Conservation (phyloP, 2,329 filamentous ascomycete genomes). For the Ramularia endophylla region DNA sequence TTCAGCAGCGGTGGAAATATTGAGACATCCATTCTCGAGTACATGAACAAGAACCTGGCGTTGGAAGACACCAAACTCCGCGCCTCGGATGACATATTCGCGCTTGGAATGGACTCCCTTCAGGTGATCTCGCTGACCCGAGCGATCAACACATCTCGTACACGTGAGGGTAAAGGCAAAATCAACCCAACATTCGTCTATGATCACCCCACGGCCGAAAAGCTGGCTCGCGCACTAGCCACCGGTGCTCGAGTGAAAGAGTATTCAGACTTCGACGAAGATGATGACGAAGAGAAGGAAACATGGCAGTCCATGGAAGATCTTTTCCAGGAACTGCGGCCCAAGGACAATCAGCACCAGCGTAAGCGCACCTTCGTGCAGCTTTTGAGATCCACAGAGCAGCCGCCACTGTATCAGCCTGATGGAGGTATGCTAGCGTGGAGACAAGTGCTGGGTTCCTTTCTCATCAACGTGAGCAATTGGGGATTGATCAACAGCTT, state of each 20-base stretch:
- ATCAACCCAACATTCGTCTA: constrained; percentile 8
- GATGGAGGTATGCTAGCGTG: constrained; percentile 41
- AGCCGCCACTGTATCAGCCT: neutral
- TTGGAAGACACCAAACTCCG: constrained; percentile 6
- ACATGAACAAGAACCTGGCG: constrained; percentile 1
- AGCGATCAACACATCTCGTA: constrained; percentile 10
- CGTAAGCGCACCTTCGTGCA: neutral
- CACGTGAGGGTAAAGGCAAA: neutral
- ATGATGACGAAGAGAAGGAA: constrained; percentile 6
- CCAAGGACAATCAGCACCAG: neutral
- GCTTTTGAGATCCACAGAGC: constrained; percentile 3
- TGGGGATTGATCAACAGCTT: constrained; percentile 42
- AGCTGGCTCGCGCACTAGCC: constrained; percentile 1
- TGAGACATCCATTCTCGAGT: neutral
- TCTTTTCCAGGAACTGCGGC: constrained; percentile 4
- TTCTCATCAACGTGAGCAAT: constrained; percentile 35
- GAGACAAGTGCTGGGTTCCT: constrained; percentile 41
- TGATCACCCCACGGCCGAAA: constrained; percentile 2
- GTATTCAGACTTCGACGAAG: constrained; percentile 5
- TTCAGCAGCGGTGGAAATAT: neutral
- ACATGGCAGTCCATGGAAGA: constrained; percentile 8
- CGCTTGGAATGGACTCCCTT: constrained; percentile 30
- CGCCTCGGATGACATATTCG: constrained; percentile 25
- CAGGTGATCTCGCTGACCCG: constrained; percentile 21
- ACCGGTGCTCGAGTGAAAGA: constrained; percentile 1